phyloP scores from a whole-genome alignment of 768 basidiomycete genomes.

The Dioszegia crocea region DNA sequence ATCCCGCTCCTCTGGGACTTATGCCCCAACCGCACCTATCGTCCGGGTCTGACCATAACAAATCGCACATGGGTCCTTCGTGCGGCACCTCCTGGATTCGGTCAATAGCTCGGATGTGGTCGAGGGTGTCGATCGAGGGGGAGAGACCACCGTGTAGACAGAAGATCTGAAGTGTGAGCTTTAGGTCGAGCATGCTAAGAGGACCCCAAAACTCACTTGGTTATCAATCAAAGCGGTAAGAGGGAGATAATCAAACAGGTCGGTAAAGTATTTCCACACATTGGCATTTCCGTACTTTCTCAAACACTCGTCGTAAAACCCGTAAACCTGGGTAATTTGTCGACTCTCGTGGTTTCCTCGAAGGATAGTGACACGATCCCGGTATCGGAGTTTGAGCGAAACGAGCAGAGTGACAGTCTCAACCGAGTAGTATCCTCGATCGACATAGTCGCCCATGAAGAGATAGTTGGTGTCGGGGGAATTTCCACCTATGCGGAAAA shows the following conservation, averaged over 20 bases:
- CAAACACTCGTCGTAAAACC: constrained; percentile 98
- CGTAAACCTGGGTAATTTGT: constrained; percentile 99
- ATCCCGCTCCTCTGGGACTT: constrained; percentile 95
- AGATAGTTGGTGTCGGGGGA: constrained; percentile 99
- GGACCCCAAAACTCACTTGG: constrained; percentile 68
- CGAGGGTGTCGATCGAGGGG: constrained; percentile 98
- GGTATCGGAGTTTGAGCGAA: constrained; percentile 94
- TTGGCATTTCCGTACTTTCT: constrained; percentile 99
- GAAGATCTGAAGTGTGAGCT: constrained; percentile 70
- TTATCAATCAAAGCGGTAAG: constrained; percentile 97
- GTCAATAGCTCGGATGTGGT: constrained; percentile 98
- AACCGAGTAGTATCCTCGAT: constrained; percentile 97
- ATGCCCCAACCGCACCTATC: constrained; percentile 99
- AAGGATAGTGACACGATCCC: constrained; percentile 94
- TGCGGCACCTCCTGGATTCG: constrained; percentile 99
- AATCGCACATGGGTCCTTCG: constrained; percentile 99
- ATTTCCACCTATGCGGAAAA: constrained; percentile 98
- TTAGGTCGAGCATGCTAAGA: not conserved
- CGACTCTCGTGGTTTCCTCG: constrained; percentile 98
- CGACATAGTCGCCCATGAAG: constrained; percentile 99
- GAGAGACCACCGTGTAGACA: constrained; percentile 96
- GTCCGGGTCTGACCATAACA: constrained; percentile 99
- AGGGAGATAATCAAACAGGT: constrained; percentile 95
- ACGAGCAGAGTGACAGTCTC: constrained; percentile 97
- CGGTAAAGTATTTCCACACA: constrained; percentile 98